Conservation (phyloP, 257 asterid species). For the Solanum chaucha region DNA sequence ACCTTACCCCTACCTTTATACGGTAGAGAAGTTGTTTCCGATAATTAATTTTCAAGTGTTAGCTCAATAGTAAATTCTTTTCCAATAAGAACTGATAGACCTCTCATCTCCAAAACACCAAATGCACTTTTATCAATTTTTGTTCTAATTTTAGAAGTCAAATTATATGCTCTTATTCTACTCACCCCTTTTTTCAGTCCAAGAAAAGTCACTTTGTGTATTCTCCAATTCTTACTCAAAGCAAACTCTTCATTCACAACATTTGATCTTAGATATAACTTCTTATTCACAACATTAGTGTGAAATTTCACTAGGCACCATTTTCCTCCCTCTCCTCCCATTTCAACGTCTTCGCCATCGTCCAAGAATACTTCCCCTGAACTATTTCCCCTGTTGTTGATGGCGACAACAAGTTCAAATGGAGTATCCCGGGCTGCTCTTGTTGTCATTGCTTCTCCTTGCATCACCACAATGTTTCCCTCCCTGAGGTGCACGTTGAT, state of each 20-base stretch:
- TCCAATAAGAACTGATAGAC: not conserved
- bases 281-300: not conserved
- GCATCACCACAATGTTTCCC: conserved; percentile 42
- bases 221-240: not conserved
- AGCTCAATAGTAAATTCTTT: not conserved
- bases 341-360: conserved; percentile 40
- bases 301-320: conserved; percentile 27
- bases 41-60: not conserved
- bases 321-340: conserved; percentile 30
- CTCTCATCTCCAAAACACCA: conserved; percentile 3
- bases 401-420: conserved; percentile 32
- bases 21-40: not conserved
- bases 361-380: conserved; percentile 52
- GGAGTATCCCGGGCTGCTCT: conserved; percentile 29
- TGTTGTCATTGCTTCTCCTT: conserved; percentile 60
- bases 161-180: not conserved
- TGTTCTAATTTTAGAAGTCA: not conserved
- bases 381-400: conserved; percentile 18
- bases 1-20: not conserved
- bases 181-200: not conserved
- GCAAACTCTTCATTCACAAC: conserved; percentile 3
- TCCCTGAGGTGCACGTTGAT: conserved; percentile 46
- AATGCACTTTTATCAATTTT: not conserved
- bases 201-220: conserved; percentile 3
- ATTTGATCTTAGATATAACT: not conserved